These are phyloP conservation scores for Eutypa lata DNA, from an alignment of 2,329 filamentous ascomycete genomes.

Conservation along the genomic window DNA sequence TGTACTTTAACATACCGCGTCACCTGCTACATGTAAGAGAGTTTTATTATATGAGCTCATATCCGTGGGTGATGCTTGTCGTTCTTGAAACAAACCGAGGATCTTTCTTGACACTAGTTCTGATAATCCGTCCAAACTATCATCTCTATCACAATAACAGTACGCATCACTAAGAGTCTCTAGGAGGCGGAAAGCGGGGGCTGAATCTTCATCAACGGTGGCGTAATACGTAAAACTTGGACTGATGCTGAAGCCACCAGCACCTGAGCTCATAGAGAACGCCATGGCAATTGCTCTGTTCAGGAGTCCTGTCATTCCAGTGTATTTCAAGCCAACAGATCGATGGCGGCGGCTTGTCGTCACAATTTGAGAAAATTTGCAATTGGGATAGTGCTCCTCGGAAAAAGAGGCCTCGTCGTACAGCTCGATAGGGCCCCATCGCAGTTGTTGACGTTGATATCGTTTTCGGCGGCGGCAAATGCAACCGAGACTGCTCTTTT, in stretches of 20 bases:
- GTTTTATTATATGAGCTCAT: neutral
- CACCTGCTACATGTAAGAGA: neutral
- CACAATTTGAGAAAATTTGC: neutral
- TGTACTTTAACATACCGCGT: no score
- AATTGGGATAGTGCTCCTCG: neutral
- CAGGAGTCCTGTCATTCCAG: neutral
- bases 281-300: neutral
- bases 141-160: no score
- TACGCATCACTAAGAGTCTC: no score
- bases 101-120: neutral
- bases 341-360: neutral
- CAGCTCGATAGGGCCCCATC: neutral
- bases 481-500: neutral
- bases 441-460: neutral
- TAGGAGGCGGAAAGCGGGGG: neutral
- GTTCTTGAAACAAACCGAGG: neutral
- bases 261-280: neutral
- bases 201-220: neutral
- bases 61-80: neutral
- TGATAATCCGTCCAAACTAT: neutral
- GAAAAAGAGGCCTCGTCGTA: neutral
- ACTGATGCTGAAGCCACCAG: neutral
- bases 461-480: neutral
- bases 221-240: neutral
- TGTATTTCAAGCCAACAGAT: neutral